phyloP scores from a whole-genome alignment of 805 yeast genomes.

The Yarrowia yakushimensis region DNA sequence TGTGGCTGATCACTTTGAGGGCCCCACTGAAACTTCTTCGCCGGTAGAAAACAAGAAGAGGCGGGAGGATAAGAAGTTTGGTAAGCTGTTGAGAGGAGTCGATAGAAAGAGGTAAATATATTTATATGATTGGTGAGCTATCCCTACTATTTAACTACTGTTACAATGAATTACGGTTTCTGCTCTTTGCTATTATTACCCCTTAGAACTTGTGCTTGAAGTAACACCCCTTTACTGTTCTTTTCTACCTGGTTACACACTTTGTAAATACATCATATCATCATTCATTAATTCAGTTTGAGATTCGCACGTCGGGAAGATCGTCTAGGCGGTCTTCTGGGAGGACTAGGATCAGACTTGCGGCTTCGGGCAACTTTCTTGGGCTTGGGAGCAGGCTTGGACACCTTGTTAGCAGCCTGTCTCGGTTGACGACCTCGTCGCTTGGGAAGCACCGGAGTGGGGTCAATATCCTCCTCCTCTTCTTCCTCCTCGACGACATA shows the following conservation, averaged over 20 bases:
- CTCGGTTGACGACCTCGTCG: neutral
- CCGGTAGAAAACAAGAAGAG: constrained; percentile 5
- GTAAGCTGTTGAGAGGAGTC: constrained; percentile 6
- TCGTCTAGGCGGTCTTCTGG: neutral
- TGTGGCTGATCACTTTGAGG: constrained; percentile 10
- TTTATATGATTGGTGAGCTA: neutral
- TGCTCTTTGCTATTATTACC: too few species aligned
- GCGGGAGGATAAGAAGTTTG: constrained; percentile 7
- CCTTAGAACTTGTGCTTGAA: too few species aligned
- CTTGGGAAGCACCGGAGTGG: neutral
- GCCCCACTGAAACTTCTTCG: neutral
- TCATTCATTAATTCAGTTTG: neutral
- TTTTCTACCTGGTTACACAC: too few species aligned
- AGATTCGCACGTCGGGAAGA: constrained; percentile 12
- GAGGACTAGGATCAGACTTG: neutral
- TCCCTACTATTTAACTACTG: too few species aligned
- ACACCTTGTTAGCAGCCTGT: neutral
- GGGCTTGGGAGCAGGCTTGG: neutral
- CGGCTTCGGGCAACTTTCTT: neutral
- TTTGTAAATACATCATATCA: neutral
- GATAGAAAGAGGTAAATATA: constrained; percentile 11
- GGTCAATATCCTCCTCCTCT: neutral
- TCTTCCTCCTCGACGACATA: neutral
- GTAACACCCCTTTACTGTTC: too few species aligned
- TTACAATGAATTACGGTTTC: too few species aligned